phyloP scores from a whole-genome alignment of 208 protist genomes.

The Herpetomonas samuelpessoai region DNA sequence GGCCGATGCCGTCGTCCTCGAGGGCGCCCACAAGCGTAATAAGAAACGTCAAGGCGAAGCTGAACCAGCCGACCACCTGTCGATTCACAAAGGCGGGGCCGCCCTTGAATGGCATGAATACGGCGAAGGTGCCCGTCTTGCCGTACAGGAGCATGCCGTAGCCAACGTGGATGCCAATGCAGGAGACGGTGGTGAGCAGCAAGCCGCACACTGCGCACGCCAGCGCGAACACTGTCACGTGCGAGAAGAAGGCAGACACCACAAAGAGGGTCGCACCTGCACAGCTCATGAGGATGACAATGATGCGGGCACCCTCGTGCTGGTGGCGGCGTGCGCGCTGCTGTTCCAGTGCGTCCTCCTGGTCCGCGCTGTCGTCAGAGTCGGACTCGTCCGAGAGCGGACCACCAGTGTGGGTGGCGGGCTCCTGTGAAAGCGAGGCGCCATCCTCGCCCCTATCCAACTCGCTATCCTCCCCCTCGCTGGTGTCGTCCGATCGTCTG shows the following conservation, averaged over 20 bases:
- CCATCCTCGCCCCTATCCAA: neutral
- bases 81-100: slow-evolving; percentile 52
- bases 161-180: slow-evolving; percentile 54
- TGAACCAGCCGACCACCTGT: slow-evolving; percentile 62
- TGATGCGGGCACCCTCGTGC: slow-evolving; percentile 35
- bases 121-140: slow-evolving; percentile 28
- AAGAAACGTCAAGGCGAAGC: slow-evolving; percentile 45
- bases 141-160: slow-evolving; percentile 63
- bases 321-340: slow-evolving; percentile 14
- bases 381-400: too few relatives aligned
- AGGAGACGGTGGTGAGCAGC: slow-evolving; percentile 55
- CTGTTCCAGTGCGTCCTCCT: neutral
- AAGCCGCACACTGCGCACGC: slow-evolving; percentile 50
- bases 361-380: neutral
- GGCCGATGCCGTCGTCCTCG: slow-evolving; percentile 32
- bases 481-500: too few relatives aligned
- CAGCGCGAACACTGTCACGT: slow-evolving; percentile 35
- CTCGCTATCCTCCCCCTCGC: neutral
- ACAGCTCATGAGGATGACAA: slow-evolving; percentile 64
- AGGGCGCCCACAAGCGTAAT: slow-evolving; percentile 58
- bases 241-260: slow-evolving; percentile 48
- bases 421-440: neutral
- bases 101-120: slow-evolving; percentile 81
- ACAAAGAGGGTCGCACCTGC: slow-evolving; percentile 58
- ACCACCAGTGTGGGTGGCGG: too few relatives aligned